Evolutionary conservation across 176 grass and related monocot species (phyloP), one percentile per base, ranked within the genome.

Genomic region (Carex myosuroides): DNA sequence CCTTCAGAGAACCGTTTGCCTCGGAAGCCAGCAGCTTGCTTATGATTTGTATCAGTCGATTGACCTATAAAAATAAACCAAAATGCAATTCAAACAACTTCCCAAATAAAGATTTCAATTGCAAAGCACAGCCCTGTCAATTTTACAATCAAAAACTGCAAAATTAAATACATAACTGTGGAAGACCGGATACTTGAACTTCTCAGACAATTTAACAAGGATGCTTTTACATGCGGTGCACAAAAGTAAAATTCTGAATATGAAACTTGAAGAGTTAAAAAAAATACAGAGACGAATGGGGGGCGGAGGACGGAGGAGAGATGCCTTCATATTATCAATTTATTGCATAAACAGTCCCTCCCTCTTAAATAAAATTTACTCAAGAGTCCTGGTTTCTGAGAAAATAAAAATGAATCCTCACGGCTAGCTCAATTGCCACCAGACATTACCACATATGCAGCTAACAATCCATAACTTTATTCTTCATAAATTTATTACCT

Each of bases 1-100:
- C 95, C 95, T 90, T 98, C 95, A 0, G 85, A 85, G 70, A 91
- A 98, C 20, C 87, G 82, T 86, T 95, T 98, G 5, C 91, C 91
- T 78, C 90, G 67, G 35, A 95, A 91, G 33, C 79, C 92, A 85
- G 26, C 78, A 92, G 91, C 50, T 86, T 93, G 72, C 76, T 93
- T 95, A 50, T 83, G 91, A 83, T 86, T 93, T n/a, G 79, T 84
- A 84, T 98, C 85, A 89, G 86, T 79, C 81, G 82, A 18, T 37
- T 39, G 63, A 86, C 81, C 77, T 89, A 79, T 13, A 86, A 62
- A 29, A 75, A 8, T 10, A 87, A 83, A 33, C 6, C 0, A 1
- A 56, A 57, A 17, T 56, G 33, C 22, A 56, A 32, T 32, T 77
- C 13, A 6, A 77, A 54, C 46, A 53, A 77, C 50, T 54, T 48